Base-by-base conservation (phyloP, 2,329 filamentous ascomycete genomes). In the Cladosporium phlei region DNA sequence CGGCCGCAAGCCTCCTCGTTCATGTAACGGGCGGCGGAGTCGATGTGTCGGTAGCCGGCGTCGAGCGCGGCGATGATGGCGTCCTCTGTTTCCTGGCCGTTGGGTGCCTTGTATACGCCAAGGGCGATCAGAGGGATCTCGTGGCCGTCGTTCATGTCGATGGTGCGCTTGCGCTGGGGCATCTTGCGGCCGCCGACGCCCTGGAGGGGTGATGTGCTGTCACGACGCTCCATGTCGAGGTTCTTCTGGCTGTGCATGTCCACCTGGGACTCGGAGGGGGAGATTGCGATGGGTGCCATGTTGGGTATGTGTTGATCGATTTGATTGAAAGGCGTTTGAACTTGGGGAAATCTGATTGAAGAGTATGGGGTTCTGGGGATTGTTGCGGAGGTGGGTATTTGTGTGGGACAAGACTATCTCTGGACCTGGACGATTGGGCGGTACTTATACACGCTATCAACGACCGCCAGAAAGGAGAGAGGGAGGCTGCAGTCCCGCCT, bases 41-140 rank as follows among this genome's bases (percentile, higher is more conserved):
- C 76, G 52, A 78, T 72, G 58, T 77, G 75, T 7, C 71, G 68
- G 59, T 78, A 79, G 14, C 76, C 76, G 33, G 66, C 58, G 32
- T 73, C 66, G 27, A 76, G 63, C 4, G 66, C 66, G 33, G 56
- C 54, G 5, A 64, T 63, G 10, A 68, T 65, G 24, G 64, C 62
- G 27, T 60, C 61, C 28, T 62, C 59, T 43, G 67, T 67, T 21
- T 56, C 52, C 27, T 57, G 54, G 37, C 59, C 59, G 20, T 69
- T 66, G 25, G 47, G 54, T 38, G 58, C 60, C 49, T 68, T 65
- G 64, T 66, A 68, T n/a, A 66, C 68, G 34, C 66, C 65, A n/a
- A 68, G 54, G 5, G 65, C 66, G 4, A 68, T 55, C 14, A 62
- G 59, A 3, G 66, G 65, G 37, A 67, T 68, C 48, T 62, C 64